Base-by-base conservation (phyloP, 345 rosid species). In the Brassica incana region DNA sequence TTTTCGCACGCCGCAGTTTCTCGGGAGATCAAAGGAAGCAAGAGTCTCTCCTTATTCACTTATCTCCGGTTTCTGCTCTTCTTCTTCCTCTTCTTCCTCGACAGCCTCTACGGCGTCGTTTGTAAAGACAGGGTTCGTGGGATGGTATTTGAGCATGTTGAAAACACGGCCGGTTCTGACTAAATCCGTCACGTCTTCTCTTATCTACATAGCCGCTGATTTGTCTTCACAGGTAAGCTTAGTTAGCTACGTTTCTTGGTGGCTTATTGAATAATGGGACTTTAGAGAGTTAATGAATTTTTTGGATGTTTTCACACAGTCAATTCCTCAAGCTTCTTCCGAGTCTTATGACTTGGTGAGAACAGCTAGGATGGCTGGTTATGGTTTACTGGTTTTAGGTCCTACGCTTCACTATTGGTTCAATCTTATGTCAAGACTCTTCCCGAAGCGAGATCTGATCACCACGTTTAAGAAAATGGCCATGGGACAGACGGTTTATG, bases 331-430 rank as follows among this genome's bases (percentile, higher is more conserved):
- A 59, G 48, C 81, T 76, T 74, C 82, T 14, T 81, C 86, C 4
- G 88, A 88, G 50, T 69, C 92, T 74, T 93, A 88, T 83, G 98
- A 96, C 67, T 78, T 89, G 35, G 80, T 73, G 83, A 89, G 99
- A 87, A 90, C 94, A 61, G 81, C 73, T 9, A 88, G 99, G 33
- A 90, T 92, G 99, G 97, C 88, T 45, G 97, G 91, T 62, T 93
- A 92, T 80, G 99, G 97, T 56, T 18, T 90, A 83, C 7, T 89
- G 69, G 52, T 96, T 25, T 74, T 93, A 15, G 98, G 99, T 81
- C 98, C 98, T 25, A 78, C 95, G 0, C 85, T 96, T 78, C 97
- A 93, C 75, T 86, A 85, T 72, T 92, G 97, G 98, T 93, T 93
- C 87, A 92, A 88, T 74, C 81, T 90, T 64, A 76, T 96, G 86